Conservation (phyloP, 768 basidiomycete species). For the Cystoderma amianthinum region DNA sequence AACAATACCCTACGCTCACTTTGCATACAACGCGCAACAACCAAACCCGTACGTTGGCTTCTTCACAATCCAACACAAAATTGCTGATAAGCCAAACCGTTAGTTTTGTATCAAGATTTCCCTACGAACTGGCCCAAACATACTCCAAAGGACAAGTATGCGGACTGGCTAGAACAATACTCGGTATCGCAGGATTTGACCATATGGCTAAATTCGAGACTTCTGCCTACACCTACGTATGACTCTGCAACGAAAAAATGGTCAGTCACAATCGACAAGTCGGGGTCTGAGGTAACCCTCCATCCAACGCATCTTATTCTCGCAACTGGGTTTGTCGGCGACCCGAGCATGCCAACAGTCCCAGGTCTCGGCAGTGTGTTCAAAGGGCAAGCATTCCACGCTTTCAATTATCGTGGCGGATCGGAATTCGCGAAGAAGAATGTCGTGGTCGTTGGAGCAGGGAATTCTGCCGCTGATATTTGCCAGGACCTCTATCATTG, state of each 20-base stretch:
- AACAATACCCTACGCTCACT: constrained; percentile 32
- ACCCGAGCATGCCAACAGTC: constrained; percentile 22
- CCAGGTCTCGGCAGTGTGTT: constrained; percentile 16
- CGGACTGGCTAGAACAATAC: constrained; percentile 38
- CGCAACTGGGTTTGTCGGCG: constrained; percentile 28
- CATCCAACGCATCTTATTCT: constrained; percentile 31
- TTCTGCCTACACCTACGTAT: constrained; percentile 24
- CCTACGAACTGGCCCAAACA: constrained; percentile 33
- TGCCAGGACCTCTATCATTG: constrained; percentile 26
- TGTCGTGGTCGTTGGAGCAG: constrained; percentile 33
- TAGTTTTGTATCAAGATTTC: constrained; percentile 32
- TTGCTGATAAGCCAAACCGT: not conserved
- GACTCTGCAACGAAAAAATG: constrained; percentile 21
- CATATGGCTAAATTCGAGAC: constrained; percentile 31
- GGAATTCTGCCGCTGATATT: constrained; percentile 30
- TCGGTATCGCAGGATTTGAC: constrained; percentile 29
- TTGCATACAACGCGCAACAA: constrained; percentile 24
- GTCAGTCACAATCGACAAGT: constrained; percentile 22
- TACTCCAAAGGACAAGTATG: constrained; percentile 33
- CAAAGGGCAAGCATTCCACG: constrained; percentile 22
- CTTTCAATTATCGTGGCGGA: constrained; percentile 21
- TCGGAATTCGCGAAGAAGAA: constrained; percentile 20
- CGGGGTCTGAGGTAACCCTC: constrained; percentile 19
- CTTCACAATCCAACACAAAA: not conserved
- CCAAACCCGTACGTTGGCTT: constrained; percentile 6